These are phyloP conservation scores for Fusarium sp. DNA, from an alignment of 2,329 filamentous ascomycete genomes.

Conservation along the genomic window DNA sequence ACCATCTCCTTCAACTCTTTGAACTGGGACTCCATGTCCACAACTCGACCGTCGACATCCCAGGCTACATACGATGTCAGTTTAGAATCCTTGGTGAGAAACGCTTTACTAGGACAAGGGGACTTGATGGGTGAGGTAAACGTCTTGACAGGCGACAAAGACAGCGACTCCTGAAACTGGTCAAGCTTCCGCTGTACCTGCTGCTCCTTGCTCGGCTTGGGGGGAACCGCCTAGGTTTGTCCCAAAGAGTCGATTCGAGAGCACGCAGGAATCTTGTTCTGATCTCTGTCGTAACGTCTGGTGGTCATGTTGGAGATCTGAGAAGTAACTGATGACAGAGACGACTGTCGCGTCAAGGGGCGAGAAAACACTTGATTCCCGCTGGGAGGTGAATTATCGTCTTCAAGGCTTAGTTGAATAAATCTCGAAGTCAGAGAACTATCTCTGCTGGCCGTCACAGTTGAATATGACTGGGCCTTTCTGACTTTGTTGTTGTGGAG, in stretches of 20 bases:
- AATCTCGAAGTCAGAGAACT: slow-evolving; percentile 57
- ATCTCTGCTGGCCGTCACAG: slow-evolving; percentile 53
- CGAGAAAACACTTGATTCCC: slow-evolving; percentile 62
- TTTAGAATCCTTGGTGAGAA: slow-evolving; percentile 82
- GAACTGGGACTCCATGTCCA: slow-evolving; percentile 81
- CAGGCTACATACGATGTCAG: slow-evolving; percentile 73
- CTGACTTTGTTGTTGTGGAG: slow-evolving; percentile 44
- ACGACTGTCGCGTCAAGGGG: slow-evolving; percentile 34
- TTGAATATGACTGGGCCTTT: slow-evolving; percentile 44
- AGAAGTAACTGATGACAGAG: slow-evolving; percentile 39
- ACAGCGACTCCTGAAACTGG: slow-evolving; percentile 49
- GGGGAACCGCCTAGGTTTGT: slow-evolving; percentile 49
- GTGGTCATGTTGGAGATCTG: slow-evolving; percentile 45
- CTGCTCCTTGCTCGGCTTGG: slow-evolving; percentile 47
- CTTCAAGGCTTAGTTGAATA: slow-evolving; percentile 54
- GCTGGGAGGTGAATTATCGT: slow-evolving; percentile 41
- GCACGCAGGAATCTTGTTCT: slow-evolving; percentile 18
- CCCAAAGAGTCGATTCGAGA: slow-evolving; percentile 33
- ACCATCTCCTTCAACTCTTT: slow-evolving; percentile 79
- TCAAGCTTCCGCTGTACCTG: slow-evolving; percentile 49
- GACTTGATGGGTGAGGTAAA: slow-evolving; percentile 54
- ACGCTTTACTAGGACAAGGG: slow-evolving; percentile 62
- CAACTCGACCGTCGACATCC: slow-evolving; percentile 83
- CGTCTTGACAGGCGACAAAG: slow-evolving; percentile 48
- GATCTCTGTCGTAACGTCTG: slow-evolving; percentile 43